A percentile compares a stretch with the other conserved stretches of the same genome.
Conservation (phyloP, 129 eudicot species). For the Artemisia annua region DNA sequence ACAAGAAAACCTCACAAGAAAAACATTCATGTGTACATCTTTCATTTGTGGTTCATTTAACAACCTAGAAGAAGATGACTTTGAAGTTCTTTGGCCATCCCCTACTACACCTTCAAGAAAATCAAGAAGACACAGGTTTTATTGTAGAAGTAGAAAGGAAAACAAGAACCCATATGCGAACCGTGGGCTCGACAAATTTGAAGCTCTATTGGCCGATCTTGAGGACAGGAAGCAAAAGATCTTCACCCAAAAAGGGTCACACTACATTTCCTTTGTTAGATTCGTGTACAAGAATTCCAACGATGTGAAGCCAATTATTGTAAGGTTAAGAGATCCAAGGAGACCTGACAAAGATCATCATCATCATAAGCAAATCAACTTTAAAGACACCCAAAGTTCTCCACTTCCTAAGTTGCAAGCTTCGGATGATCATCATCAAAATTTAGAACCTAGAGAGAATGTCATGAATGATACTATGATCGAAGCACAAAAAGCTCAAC, state of each 20-base stretch:
- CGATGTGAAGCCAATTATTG: conserved; percentile 33
- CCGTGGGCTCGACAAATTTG: conserved; percentile 51
- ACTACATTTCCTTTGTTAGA: conserved; percentile 43
- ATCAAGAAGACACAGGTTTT: conserved; percentile 17
- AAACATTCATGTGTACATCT: conserved; percentile 31
- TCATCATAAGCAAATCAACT: conserved; percentile 17
- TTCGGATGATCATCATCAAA: conserved; percentile 19
- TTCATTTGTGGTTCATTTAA: conserved; percentile 41
- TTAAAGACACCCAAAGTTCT: conserved; percentile 16
- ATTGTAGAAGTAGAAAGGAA: conserved; percentile 27
- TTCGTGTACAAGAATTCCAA: conserved; percentile 37
- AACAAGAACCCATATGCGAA: conserved; percentile 42
- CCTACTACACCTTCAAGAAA: conserved; percentile 27
- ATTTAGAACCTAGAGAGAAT: not conserved
- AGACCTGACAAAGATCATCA: conserved; percentile 15
- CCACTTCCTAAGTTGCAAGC: conserved; percentile 19
- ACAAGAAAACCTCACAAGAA: conserved; percentile 8
- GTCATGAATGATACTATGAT: conserved; percentile 2
- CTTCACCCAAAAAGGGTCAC: conserved; percentile 49
- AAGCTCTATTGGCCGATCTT: conserved; percentile 47
- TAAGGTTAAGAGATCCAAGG: conserved; percentile 28
- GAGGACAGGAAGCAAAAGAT: conserved; percentile 45
- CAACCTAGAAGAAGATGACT: conserved; percentile 36
- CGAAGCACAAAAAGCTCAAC: not conserved
- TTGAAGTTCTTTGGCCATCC: conserved; percentile 35